phyloP scores from a whole-genome alignment of 1,284 basidiomycete genomes.

The Puccinia polysora region DNA sequence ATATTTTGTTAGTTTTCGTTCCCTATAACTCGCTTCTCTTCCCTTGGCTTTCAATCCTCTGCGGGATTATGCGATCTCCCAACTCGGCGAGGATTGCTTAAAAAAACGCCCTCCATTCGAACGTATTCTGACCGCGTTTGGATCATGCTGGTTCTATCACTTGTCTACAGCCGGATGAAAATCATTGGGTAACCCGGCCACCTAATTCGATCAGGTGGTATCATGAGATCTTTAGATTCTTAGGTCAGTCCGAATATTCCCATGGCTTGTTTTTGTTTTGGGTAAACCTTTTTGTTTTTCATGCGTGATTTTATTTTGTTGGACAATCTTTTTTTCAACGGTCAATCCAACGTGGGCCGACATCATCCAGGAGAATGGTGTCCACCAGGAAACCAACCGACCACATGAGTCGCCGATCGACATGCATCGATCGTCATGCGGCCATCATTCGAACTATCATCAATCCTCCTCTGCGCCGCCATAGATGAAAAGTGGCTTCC shows the following conservation, averaged over 20 bases:
- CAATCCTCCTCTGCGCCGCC: too few species aligned
- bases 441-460: too few species aligned
- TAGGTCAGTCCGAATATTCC: slow-evolving; percentile 45
- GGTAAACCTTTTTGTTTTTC: background rate
- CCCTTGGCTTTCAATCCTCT: background rate
- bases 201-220: slow-evolving; percentile 48
- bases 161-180: slow-evolving; percentile 40
- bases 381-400: slow-evolving; percentile 16
- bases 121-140: too few species aligned
- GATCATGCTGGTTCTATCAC: too few species aligned
- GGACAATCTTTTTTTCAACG: background rate
- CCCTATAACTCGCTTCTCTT: too few species aligned
- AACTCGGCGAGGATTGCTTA: too few species aligned
- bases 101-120: too few species aligned
- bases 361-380: background rate
- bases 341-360: background rate
- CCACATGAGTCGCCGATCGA: too few species aligned
- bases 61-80: background rate
- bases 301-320: background rate
- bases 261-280: background rate
- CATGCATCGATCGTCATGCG: too few species aligned
- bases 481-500: too few species aligned
- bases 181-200: slow-evolving; percentile 48
- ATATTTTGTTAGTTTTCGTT: slow-evolving; percentile 46
- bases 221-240: slow-evolving; percentile 48